phyloP scores from a whole-genome alignment of 2,329 filamentous ascomycete genomes.

The Colletotrichum trifolii region DNA sequence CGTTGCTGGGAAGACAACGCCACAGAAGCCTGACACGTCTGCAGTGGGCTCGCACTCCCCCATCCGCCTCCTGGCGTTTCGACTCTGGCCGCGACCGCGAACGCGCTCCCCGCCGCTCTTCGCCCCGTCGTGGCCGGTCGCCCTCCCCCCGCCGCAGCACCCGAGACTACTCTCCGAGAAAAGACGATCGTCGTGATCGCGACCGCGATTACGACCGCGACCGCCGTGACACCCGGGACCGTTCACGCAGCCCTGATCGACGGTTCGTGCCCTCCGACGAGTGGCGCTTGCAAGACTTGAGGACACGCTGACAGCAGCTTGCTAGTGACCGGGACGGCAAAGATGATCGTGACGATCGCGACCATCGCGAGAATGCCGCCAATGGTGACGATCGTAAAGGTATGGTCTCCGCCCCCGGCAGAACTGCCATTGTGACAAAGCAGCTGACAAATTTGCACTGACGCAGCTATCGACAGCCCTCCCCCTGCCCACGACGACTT shows the following conservation, averaged over 20 bases:
- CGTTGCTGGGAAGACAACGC: no score
- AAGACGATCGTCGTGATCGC: conserved; percentile 86
- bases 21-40: conserved; percentile 16
- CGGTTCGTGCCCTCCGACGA: conserved; percentile 54
- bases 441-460: conserved; percentile 36
- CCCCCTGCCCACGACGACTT: conserved; percentile 91
- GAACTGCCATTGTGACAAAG: no score
- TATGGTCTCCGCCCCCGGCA: conserved; percentile 53
- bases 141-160: conserved; percentile 81
- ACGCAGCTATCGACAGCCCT: conserved; percentile 75
- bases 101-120: conserved; percentile 66
- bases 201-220: conserved; percentile 84
- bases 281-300: no score
- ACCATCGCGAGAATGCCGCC: conserved; percentile 79
- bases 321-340: conserved; percentile 65
- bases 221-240: conserved; percentile 79
- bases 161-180: conserved; percentile 86
- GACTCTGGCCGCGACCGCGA: conserved; percentile 88
- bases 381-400: conserved; percentile 94
- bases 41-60: conserved; percentile 97
- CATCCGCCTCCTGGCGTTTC: conserved; percentile 98
- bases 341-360: conserved; percentile 77
- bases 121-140: conserved; percentile 76
- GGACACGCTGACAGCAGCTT: conserved; percentile 42
- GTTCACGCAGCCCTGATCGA: conserved; percentile 76